Conservation (phyloP, 805 yeast genomes). For the Barnettozyma wickerhamii region DNA sequence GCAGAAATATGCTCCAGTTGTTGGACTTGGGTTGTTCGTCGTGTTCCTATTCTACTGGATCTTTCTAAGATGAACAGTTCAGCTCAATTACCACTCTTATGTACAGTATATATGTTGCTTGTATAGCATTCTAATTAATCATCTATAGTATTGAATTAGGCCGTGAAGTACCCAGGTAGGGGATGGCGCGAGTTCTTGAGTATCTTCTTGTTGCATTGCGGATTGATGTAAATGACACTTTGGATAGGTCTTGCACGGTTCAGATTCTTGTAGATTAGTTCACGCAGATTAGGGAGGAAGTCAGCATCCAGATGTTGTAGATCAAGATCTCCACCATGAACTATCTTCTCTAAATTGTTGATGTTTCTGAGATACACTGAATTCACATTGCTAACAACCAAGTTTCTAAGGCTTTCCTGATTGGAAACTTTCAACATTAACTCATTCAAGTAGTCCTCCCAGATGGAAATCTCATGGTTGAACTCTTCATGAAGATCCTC, state of each 20-base stretch:
- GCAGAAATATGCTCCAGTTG: conserved; percentile 87
- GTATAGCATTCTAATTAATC: too few species aligned
- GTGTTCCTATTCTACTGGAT: conserved; percentile 84
- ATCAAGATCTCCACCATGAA: conserved; percentile 8
- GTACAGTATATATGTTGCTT: too few species aligned
- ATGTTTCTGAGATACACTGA: conserved; percentile 2
- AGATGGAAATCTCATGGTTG: conserved; percentile 2
- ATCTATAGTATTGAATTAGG: neutral
- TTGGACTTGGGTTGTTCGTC: conserved; percentile 62
- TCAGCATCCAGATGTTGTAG: conserved; percentile 10
- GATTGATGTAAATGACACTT: conserved; percentile 9
- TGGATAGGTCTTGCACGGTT: conserved; percentile 6
- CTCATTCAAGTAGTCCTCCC: conserved; percentile 6
- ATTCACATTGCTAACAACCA: neutral
- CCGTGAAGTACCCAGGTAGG: conserved; percentile 2
- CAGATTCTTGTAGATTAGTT: conserved; percentile 3
- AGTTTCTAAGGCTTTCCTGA: conserved; percentile 1
- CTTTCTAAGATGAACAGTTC: conserved; percentile 41
- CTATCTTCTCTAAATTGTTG: neutral
- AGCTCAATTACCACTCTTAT: neutral
- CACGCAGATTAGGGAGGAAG: conserved; percentile 5
- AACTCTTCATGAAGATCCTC: conserved; percentile 9
- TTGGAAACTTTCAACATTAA: conserved; percentile 2
- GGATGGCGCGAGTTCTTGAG: conserved; percentile 6
- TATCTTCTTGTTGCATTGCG: conserved; percentile 2